phyloP scores from a whole-genome alignment of 2,329 filamentous ascomycete genomes.

The Verticillium klebahnii region DNA sequence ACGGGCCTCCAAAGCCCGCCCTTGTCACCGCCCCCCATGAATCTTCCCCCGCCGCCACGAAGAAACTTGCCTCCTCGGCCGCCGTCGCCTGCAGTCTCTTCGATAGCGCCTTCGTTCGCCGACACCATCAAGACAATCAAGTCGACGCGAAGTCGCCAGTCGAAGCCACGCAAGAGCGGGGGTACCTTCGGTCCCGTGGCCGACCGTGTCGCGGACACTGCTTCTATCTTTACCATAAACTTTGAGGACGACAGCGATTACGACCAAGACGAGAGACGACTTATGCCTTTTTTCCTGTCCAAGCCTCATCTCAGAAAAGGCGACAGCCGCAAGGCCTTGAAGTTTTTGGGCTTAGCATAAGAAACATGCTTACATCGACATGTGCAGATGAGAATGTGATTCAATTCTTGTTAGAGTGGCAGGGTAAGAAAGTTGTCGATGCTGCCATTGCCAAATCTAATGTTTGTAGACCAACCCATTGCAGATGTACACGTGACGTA shows the following conservation, averaged over 20 bases:
- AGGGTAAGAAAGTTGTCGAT: no score
- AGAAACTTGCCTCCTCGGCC: background rate
- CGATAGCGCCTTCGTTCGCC: constrained; percentile 24
- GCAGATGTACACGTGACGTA: no score
- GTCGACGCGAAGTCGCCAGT: constrained; percentile 24
- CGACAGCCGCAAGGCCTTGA: constrained; percentile 47
- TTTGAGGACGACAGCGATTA: constrained; percentile 34
- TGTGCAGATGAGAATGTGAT: no score
- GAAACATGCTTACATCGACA: no score
- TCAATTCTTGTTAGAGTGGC: constrained; percentile 26
- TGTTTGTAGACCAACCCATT: no score
- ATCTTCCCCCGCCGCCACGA: background rate
- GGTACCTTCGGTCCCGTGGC: background rate
- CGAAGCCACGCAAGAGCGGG: constrained; percentile 18
- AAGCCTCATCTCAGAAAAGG: constrained; percentile 29
- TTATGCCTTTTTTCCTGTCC: constrained; percentile 46
- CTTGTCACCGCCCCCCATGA: constrained; percentile 4
- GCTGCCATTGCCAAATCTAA: no score
- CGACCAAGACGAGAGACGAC: constrained; percentile 43
- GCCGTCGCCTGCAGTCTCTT: constrained; percentile 13
- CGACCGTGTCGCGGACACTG: background rate
- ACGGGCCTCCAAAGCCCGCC: constrained; percentile 7
- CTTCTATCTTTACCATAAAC: constrained; percentile 31
- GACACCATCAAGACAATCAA: constrained; percentile 26
- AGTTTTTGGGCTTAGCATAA: constrained; percentile 37